phyloP scores from a whole-genome alignment of 306 rosid species.

The Dryas octopetala region DNA sequence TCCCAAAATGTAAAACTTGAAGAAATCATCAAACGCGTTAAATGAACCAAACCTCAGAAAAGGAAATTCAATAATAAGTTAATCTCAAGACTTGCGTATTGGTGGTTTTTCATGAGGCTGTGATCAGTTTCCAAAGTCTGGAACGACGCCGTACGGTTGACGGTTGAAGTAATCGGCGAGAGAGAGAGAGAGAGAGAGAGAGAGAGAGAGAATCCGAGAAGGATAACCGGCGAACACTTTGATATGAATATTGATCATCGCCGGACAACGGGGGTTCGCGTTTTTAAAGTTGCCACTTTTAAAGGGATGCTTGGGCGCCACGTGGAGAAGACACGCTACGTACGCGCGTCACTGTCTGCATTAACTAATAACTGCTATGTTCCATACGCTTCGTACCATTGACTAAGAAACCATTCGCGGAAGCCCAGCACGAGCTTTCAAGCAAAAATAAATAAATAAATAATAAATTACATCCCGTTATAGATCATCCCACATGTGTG shows the following conservation, averaged over 20 bases:
- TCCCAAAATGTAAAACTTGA: constrained; percentile 1
- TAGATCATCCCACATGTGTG: no score
- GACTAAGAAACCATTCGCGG: no score
- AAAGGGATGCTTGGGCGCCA: constrained; percentile 14
- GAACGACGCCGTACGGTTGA: constrained; percentile 14
- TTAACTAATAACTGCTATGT: no score
- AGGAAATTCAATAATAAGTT: not conserved
- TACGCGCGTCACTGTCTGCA: not conserved
- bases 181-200: not conserved
- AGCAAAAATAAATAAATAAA: no score
- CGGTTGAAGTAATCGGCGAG: constrained; percentile 25
- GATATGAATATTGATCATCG: not conserved
- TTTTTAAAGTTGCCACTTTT: not conserved
- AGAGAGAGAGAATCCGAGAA: not conserved
- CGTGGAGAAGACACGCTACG: not conserved
- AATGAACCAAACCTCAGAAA: constrained; percentile 15
- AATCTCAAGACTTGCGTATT: no score
- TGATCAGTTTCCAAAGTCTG: not conserved
- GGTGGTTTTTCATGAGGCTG: not conserved
- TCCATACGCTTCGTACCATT: no score
- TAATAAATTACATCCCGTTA: no score
- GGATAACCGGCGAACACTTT: not conserved
- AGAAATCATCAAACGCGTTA: not conserved
- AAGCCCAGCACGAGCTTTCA: no score
- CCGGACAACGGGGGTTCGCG: not conserved